phyloP scores from a whole-genome alignment of 148 eudicot genomes.

The Cornus suecica region DNA sequence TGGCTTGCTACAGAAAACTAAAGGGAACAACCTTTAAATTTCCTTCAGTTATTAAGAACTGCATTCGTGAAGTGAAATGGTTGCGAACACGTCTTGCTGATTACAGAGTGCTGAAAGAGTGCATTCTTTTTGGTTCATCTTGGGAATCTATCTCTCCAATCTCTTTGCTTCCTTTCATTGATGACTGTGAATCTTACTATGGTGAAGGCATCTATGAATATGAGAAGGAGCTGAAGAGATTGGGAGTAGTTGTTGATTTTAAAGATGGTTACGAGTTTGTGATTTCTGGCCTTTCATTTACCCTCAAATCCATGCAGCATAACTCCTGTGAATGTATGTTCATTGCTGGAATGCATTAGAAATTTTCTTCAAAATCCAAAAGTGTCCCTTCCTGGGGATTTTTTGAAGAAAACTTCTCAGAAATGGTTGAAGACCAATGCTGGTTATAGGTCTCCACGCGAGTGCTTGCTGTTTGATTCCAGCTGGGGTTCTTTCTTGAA shows the following conservation, averaged over 20 bases:
- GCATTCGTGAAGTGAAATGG: slow-evolving; percentile 49
- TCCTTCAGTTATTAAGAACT: slow-evolving; percentile 26
- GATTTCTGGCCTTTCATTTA: slow-evolving; percentile 33
- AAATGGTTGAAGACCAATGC: slow-evolving; percentile 53
- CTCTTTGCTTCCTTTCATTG: slow-evolving; percentile 55
- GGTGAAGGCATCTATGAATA: slow-evolving; percentile 41
- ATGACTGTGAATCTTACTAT: slow-evolving; percentile 43
- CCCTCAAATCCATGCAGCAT: slow-evolving; percentile 33
- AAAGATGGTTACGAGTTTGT: slow-evolving; percentile 35
- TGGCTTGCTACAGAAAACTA: slow-evolving; percentile 37
- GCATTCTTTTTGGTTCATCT: slow-evolving; percentile 40
- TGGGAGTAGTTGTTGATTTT: slow-evolving; percentile 49
- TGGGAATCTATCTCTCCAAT: slow-evolving; percentile 52
- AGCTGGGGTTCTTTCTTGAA: slow-evolving; percentile 25
- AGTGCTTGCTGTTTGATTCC: slow-evolving; percentile 38
- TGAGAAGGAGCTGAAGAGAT: slow-evolving; percentile 31
- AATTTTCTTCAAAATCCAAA: not conserved
- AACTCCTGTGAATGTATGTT: slow-evolving; percentile 30
- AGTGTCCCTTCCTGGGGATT: slow-evolving; percentile 20
- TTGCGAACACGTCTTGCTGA: slow-evolving; percentile 52
- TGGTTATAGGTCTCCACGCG: slow-evolving; percentile 45
- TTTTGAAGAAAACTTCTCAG: slow-evolving; percentile 18
- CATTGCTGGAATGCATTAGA: slow-evolving; percentile 45
- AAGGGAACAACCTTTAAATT: slow-evolving; percentile 13
- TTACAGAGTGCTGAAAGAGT: slow-evolving; percentile 41